Conservation (phyloP, 2,329 filamentous ascomycete species). For the Fusarium lyarnte region DNA sequence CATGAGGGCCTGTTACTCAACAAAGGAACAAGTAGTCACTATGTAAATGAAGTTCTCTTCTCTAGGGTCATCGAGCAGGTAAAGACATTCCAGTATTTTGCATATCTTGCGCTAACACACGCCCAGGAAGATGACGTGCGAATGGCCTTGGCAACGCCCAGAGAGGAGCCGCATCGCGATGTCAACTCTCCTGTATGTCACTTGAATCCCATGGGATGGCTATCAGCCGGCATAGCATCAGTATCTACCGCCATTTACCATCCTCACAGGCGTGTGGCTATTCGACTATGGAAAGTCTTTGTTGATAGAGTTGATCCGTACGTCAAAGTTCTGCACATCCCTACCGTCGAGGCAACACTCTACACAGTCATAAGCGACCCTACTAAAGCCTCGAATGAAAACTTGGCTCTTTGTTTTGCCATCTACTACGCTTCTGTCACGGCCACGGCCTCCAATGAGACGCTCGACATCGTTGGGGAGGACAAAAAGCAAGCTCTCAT, state of each 20-base stretch:
- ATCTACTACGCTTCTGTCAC: constrained; percentile 61
- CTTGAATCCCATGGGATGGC: constrained; percentile 48
- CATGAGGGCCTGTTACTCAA: constrained; percentile 42
- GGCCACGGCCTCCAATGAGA: constrained; percentile 53
- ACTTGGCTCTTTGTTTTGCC: constrained; percentile 54
- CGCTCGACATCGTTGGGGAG: constrained; percentile 37
- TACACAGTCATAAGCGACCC: constrained; percentile 48
- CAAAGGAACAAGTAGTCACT: constrained; percentile 48
- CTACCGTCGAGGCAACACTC: constrained; percentile 46
- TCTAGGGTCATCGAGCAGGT: constrained; percentile 50
- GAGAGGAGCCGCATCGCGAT: not conserved
- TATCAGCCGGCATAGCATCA: constrained; percentile 40
- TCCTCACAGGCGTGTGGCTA: constrained; percentile 41
- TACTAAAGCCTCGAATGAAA: constrained; percentile 36
- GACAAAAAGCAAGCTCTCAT: constrained; percentile 39
- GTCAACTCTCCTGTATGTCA: constrained; percentile 31
- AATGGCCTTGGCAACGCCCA: constrained; percentile 34
- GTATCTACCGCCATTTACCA: constrained; percentile 33
- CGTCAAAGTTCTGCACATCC: constrained; percentile 44
- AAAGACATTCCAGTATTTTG: not conserved
- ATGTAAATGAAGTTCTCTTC: constrained; percentile 51
- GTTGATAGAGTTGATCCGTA: constrained; percentile 43
- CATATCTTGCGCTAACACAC: not conserved
- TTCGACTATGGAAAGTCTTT: constrained; percentile 46
- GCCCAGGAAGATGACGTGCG: constrained; percentile 40